Conservation (phyloP, 2,329 filamentous ascomycete species). For the Meredithiella fracta region DNA sequence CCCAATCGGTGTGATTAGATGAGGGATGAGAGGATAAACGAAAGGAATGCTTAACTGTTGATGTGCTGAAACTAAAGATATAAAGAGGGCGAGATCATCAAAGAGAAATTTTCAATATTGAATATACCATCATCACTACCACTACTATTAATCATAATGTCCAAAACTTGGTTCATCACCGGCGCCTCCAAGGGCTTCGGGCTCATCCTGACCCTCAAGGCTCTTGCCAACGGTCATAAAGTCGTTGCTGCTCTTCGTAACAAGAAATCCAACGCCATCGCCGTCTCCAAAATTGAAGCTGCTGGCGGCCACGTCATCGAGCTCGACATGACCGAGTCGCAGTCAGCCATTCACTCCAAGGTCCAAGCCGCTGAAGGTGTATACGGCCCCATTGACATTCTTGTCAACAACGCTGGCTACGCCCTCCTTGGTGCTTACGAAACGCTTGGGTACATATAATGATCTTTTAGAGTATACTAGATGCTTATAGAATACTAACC, state of each 20-base stretch:
- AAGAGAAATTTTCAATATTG: not conserved
- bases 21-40: too few species aligned
- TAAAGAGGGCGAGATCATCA: too few species aligned
- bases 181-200: slow-evolving; percentile 33
- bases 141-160: not conserved
- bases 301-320: slow-evolving; percentile 20
- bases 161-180: slow-evolving; percentile 32
- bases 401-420: slow-evolving; percentile 32
- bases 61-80: too few species aligned
- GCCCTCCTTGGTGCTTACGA: slow-evolving; percentile 28
- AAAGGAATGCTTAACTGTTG: too few species aligned
- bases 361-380: slow-evolving; percentile 23
- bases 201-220: slow-evolving; percentile 26
- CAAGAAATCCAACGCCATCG: slow-evolving; percentile 20
- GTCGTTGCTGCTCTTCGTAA: slow-evolving; percentile 33
- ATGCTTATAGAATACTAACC: too few species aligned
- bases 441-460: slow-evolving; percentile 20
- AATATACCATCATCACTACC: not conserved
- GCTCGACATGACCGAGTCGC: slow-evolving; percentile 26
- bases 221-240: slow-evolving; percentile 27
- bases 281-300: slow-evolving; percentile 20
- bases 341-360: slow-evolving; percentile 21
- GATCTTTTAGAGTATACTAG: too few species aligned
- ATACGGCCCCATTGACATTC: slow-evolving; percentile 27
- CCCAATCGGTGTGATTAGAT: too few species aligned